A percentile compares a stretch with the other conserved stretches of the same genome.
phyloP scores from a whole-genome alignment of 495 filamentous ascomycete species.

The Penicillium chermesinum region DNA sequence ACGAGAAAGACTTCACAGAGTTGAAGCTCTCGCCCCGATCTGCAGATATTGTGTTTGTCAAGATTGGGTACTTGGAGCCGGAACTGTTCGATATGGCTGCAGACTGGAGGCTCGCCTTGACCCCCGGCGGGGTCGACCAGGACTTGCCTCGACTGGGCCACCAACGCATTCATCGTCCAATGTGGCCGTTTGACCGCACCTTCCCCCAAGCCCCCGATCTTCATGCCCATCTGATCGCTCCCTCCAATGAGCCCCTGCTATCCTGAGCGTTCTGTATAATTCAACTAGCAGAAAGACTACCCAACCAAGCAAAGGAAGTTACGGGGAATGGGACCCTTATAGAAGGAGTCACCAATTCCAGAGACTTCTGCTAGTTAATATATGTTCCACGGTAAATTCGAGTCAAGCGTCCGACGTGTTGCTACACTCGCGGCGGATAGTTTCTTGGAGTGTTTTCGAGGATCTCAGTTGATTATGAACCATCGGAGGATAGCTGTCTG shows the following conservation, averaged over 20 bases:
- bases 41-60: constrained; percentile 52
- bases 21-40: constrained; percentile 42
- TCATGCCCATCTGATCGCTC: constrained; percentile 35
- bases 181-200: constrained; percentile 51
- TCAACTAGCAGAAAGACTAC: no score
- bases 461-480: no score
- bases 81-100: constrained; percentile 51
- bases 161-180: constrained; percentile 44
- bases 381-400: no score
- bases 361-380: no score
- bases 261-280: no score
- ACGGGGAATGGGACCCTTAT: no score
- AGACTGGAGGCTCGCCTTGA: constrained; percentile 52
- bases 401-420: no score
- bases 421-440: no score
- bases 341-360: no score
- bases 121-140: constrained; percentile 53
- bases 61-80: constrained; percentile 57
- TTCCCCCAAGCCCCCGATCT: constrained; percentile 37
- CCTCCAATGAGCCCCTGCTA: constrained; percentile 31
- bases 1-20: constrained; percentile 50
- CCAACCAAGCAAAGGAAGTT: no score
- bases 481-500: no score
- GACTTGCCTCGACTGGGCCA: constrained; percentile 46
- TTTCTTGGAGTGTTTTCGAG: no score